Conservation (phyloP, 2,329 filamentous ascomycete species). For the Nemania abortiva region DNA sequence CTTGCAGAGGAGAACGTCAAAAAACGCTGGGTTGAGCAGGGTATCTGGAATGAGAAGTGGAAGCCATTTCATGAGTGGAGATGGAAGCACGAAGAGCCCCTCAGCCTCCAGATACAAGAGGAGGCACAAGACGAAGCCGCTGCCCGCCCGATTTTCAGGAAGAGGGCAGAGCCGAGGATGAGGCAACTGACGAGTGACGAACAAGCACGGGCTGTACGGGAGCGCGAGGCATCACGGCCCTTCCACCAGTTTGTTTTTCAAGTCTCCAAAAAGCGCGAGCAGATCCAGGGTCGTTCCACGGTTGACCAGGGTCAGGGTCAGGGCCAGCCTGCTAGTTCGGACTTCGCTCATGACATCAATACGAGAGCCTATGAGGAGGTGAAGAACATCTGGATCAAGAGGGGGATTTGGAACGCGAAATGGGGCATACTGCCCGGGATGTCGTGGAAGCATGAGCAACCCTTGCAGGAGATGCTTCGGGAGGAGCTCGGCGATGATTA, state of each 20-base stretch:
- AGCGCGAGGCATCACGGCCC: slow-evolving; percentile 36
- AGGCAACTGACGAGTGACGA: no score
- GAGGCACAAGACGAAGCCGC: background rate
- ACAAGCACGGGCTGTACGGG: background rate
- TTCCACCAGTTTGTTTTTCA: slow-evolving; percentile 37
- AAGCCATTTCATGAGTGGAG: background rate
- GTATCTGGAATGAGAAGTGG: slow-evolving; percentile 42
- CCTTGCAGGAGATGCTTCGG: background rate
- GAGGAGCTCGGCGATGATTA: background rate
- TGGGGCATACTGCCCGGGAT: slow-evolving; percentile 34
- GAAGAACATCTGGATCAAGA: slow-evolving; percentile 24
- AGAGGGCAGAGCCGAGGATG: no score
- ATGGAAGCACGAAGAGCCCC: slow-evolving; percentile 39
- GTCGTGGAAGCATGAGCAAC: slow-evolving; percentile 31
- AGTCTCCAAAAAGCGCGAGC: slow-evolving; percentile 23
- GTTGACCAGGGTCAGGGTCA: background rate
- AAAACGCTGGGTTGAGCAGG: slow-evolving; percentile 40
- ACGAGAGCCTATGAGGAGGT: slow-evolving; percentile 30
- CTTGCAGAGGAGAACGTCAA: slow-evolving; percentile 20
- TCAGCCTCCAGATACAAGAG: background rate
- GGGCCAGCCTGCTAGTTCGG: no score
- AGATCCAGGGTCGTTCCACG: background rate
- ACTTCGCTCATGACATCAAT: slow-evolving; percentile 17
- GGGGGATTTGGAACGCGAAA: slow-evolving; percentile 29
- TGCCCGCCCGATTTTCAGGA: no score